Base-by-base conservation (phyloP, 73 alveolate genomes). In the Paramecium caudatum region DNA sequence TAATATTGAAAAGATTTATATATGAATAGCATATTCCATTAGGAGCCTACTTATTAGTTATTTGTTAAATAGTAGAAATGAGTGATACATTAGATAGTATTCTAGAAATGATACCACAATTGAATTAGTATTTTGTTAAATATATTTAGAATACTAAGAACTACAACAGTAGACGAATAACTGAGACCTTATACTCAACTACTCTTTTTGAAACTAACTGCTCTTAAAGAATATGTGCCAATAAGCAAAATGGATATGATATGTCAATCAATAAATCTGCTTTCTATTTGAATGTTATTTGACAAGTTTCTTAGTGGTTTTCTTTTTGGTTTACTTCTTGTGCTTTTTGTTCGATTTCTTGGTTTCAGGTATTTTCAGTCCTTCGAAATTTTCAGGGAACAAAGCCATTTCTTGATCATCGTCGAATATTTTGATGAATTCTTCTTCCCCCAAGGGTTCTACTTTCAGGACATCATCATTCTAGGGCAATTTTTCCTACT, bases 1-100 rank as follows among this genome's bases (percentile, higher is more conserved):
- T 13, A 16, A 65, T 65, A 30, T 65, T 65, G 34, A 65, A 65
- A 21, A 65, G 34, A 65, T 65, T 65, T 16, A 65, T 65, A 12
- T 65, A 65, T 65, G 83, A 65, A 33, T 13, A 65, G 17, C 5
- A 65, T n/a, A 33, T 65, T 32, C 83, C 83, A 65, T 33, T 36
- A 65, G 16, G 17, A 25, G 47, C 50, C 13, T 65, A 65, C 4
- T 33, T 65, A 1, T 15, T 33, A 12, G 83, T 65, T 10, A 33
- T 65, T 0, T 30, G 50, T 33, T 65, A 65, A 43, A 33, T 65
- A 3, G 49, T 65, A 2, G 83, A 65, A 65, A n/a, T n/a, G 17
- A 65, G 83, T 33, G 47, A 65, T 33, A 65, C 83, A 13, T 33
- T 65, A 5, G 83, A 65, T 6, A 36, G 33, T 33, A 36, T 65